A percentile compares a stretch with the other conserved stretches of the same genome.
Evolutionary conservation across 2,329 filamentous ascomycete genomes (phyloP).

Genomic region (Paecilomyces fulvus): DNA sequence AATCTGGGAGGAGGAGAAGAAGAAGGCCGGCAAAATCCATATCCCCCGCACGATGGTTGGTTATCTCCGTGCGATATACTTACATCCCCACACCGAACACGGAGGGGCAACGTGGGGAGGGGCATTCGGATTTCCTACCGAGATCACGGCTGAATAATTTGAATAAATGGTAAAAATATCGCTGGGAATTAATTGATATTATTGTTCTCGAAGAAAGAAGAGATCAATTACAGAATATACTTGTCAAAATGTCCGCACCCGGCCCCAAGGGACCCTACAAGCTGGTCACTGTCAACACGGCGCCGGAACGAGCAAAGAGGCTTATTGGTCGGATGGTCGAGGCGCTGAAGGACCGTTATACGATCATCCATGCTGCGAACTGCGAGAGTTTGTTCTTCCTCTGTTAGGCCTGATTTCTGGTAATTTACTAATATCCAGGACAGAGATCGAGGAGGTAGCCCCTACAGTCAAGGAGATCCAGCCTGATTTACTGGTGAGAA

Average conservation of each 20-base stretch:
- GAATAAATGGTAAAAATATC: not conserved
- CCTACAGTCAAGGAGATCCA: constrained; percentile 43
- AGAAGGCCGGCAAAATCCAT: not conserved
- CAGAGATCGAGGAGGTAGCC: constrained; percentile 47
- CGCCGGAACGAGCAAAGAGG: constrained; percentile 54
- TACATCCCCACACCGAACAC: not conserved
- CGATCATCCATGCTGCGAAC: constrained; percentile 55
- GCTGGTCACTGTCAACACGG: constrained; percentile 61
- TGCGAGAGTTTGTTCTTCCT: constrained; percentile 45
- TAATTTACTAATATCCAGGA: not conserved
- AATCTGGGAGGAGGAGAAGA: not conserved
- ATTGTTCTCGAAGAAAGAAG: not conserved
- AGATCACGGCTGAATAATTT: not conserved
- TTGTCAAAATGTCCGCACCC: not conserved
- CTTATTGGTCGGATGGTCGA: constrained; percentile 55
- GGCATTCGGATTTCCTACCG: not conserved
- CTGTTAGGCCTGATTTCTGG: constrained; percentile 2
- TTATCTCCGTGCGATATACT: not conserved
- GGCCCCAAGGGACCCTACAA: constrained; percentile 50
- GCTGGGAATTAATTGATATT: not conserved
- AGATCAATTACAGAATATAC: not conserved
- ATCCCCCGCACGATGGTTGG: not conserved
- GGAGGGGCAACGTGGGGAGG: not conserved
- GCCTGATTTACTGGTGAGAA: constrained; percentile 48
- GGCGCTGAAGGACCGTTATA: constrained; percentile 54